Base-by-base conservation (phyloP, 169 alveolate species). In the Plasmodium knowlesi region DNA sequence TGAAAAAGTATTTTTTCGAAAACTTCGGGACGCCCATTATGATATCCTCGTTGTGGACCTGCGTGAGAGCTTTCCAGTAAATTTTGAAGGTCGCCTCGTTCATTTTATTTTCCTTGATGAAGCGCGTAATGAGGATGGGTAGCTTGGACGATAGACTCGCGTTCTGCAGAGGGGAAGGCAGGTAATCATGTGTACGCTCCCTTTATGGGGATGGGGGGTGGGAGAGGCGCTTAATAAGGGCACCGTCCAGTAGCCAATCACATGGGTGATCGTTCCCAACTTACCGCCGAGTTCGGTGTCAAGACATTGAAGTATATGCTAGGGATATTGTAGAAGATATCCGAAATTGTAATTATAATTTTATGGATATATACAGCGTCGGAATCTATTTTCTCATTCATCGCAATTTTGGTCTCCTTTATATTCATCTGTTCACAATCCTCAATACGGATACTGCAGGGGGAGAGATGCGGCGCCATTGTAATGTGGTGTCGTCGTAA, bases 41-140 rank as follows among this genome's bases (percentile, higher is more conserved):
- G 9, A 78, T 80, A 71, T 89, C 94, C 46, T 89, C 94, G 32
- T 80, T 89, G 82, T 89, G 82, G 30, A 89, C 83, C 82, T 89
- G 94, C 50, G 94, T 89, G 16, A 89, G 82, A 6, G 76, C 90
- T 12, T 89, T 89, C 94, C 94, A 89, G 82, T 89, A 89, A 16
- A 46, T 79, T 50, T 89, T 89, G 53, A 89, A 89, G 9, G 94
- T 67, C 3, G 82, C 19, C 50, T 89, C 94, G 46, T 89, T 89
- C 88, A 89, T 89, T 89, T 89, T 89, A 32, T 78, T 89, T n/a
- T 89, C 94, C 46, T 79, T 89, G 72, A 89, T 89, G 72, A 89
- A 89, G 61, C 94, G 41, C 16, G 94, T 89, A 8, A 89, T 78
- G 9, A 89, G 67, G 14, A 89, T 78, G 9, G 94, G 94, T 16